Evolutionary conservation across 139 green algal species (phyloP).

Genomic region (Chlamydomonas sphaeroides): DNA sequence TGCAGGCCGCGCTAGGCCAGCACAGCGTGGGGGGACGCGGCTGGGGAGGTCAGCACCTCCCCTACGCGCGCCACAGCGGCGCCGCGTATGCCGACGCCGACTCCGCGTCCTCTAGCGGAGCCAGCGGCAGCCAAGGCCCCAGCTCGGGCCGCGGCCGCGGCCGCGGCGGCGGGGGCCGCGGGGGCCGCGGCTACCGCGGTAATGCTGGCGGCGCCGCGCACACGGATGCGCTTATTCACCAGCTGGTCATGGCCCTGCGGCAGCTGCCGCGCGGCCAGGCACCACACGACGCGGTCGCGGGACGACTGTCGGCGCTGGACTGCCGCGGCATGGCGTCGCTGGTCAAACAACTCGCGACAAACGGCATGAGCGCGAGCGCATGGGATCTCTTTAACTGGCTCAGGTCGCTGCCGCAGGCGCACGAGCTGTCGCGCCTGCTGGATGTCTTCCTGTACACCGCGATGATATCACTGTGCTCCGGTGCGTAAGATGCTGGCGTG

Average conservation of each 20-base stretch:
- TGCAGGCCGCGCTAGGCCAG: not conserved
- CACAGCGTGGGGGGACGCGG: not conserved
- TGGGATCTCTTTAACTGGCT: conserved; percentile 81
- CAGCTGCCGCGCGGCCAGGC: not conserved
- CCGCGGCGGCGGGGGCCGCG: not conserved
- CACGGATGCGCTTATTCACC: conserved; percentile 33
- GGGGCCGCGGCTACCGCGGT: not conserved
- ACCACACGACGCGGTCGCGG: conserved; percentile 18
- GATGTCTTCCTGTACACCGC: conserved; percentile 50
- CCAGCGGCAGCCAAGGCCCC: no score
- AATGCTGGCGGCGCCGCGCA: conserved; percentile 5
- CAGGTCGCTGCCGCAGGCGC: conserved; percentile 50
- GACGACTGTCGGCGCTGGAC: conserved; percentile 29
- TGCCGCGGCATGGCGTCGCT: conserved; percentile 33
- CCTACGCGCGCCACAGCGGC: not conserved
- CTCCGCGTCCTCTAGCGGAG: no score
- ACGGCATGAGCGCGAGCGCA: conserved; percentile 20
- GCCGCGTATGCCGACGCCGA: no score
- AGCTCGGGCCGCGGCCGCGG: not conserved
- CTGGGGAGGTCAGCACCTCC: conserved; percentile 22
- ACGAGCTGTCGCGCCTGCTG: conserved; percentile 60
- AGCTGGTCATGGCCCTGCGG: conserved; percentile 14
- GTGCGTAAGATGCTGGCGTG: no score
- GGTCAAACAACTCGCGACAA: conserved; percentile 37
- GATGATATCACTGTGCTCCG: conserved; percentile 79